Base-by-base conservation (phyloP, 176 grass and related monocot genomes). In the Ensete ventricosum region DNA sequence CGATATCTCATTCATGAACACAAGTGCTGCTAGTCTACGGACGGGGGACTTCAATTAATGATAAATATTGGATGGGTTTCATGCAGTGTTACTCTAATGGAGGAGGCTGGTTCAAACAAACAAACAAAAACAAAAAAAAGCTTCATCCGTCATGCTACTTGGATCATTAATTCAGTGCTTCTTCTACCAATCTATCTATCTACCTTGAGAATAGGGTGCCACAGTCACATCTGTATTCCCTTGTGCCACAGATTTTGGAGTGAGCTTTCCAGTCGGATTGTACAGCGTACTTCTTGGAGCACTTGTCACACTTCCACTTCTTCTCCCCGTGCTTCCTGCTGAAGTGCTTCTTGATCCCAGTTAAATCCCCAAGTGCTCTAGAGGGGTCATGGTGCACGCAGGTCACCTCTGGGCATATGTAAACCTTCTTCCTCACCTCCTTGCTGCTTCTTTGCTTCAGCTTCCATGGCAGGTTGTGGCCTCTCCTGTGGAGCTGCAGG, bases 301-400 rank as follows among this genome's bases (percentile, higher is more conserved):
- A 99, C 52, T 93, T 91, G 54, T 99, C 95, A 58, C 95, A 99
- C 86, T 94, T 94, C 95, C 95, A 99, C 90, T 99, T 99, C 88
- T 99, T 99, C 80, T 99, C 95, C 20, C 95, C 95, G 51, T 99
- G 95, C 84, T 99, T 99, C 81, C 95, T 79, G 82, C 84, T 89
- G 88, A 94, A 99, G 82, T 99, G 95, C 84, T 99, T 99, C 88
- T 99, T 99, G 88, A 99, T 91, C 7, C 95, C 95, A 0, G 95
- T 99, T 65, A 99, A 86, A 84, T 99, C 95, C 13, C 95, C 95
- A 19, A 99, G 90, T 0, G 95, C 95, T 59, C 95, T 70, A 0
- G 88, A 48, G 0, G 88, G 91, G 66, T 99, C 86, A 59, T 99
- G 91, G 90, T 99, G 95, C 19, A 99, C 86, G 59, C 95, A 99